Evolutionary conservation across 768 basidiomycete genomes (phyloP), one percentile per base, ranked within the genome.

Genomic region (Tylopilus sp.): DNA sequence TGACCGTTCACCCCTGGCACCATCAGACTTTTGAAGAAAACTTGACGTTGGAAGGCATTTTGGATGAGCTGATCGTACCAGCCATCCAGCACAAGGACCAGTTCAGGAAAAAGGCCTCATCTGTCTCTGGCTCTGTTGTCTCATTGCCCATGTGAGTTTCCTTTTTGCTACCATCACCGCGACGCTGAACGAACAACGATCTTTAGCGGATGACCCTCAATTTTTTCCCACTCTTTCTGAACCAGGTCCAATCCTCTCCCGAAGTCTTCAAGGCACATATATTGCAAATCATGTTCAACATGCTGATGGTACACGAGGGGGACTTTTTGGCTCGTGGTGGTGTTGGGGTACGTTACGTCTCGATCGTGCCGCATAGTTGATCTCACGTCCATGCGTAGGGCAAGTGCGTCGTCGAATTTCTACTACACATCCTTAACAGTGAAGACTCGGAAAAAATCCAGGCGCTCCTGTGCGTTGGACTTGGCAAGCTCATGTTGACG

Each of bases 51-150:
- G 82, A 84, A 54, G 87, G 89, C 25, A 69, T 78, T 21, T 65
- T 83, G 68, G 76, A 89, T 11, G 92, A 98, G 60, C 75, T 99
- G 17, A 92, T 98, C 63, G 82, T 97, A 29, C 96, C 96, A 3
- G 84, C 91, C 6, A 90, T 98, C 40, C 85, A 87, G 64, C 82
- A 90, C 48, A 95, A 95, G 71, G 92, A 96, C 60, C 77, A 3
- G 72, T 90, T 25, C 74, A 82, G 22, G 82, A 87, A 64, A 78
- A 81, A 52, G 89, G 85, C 3, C 65, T 89, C n/a, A 73, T 85
- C 34, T 80, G 82, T 41, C 73, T 91, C 10, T 88, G 87, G 0
- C 63, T 92, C 14, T 88, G 85, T 60, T 88, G 83, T 65, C 78
- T 91, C 33, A 89, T 93, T 63, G 92, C 88, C 76, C 59, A 62